Conservation (phyloP, 192 early-diverging fungal genomes). For the Podochytrium sp. region DNA sequence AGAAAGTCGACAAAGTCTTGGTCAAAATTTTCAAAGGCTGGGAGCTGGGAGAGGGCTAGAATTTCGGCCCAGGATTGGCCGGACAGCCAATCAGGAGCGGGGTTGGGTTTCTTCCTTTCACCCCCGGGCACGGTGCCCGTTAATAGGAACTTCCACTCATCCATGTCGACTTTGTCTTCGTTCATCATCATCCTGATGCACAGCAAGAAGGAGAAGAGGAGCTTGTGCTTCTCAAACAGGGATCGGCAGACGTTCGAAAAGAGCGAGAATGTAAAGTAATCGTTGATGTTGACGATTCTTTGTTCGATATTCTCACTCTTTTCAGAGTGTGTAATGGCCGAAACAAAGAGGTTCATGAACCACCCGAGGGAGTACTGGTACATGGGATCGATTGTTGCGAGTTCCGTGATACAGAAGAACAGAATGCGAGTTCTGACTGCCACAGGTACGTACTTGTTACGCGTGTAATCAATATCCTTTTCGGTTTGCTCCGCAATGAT, state of each 20-base stretch:
- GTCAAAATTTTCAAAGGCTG: conserved; percentile 52
- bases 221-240: conserved; percentile 69
- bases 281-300: conserved; percentile 60
- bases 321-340: conserved; percentile 60
- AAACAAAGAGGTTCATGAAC: conserved; percentile 68
- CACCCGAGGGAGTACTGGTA: conserved; percentile 65
- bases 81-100: conserved; percentile 59
- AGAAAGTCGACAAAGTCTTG: conserved; percentile 49
- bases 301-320: conserved; percentile 62
- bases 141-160: conserved; percentile 64
- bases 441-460: conserved; percentile 65
- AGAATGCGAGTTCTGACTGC: conserved; percentile 59
- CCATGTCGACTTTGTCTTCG: conserved; percentile 57
- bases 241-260: conserved; percentile 67
- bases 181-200: conserved; percentile 65
- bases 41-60: conserved; percentile 46
- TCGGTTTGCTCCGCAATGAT: conserved; percentile 60
- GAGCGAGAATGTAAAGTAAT: conserved; percentile 65
- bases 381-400: conserved; percentile 64
- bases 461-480: conserved; percentile 64
- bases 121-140: conserved; percentile 46
- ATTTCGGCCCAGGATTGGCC: conserved; percentile 55
- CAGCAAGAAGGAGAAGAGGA: conserved; percentile 64
- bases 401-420: conserved; percentile 68
- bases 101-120: conserved; percentile 48